phyloP scores from a whole-genome alignment of 257 asterid genomes.

The Cordia subcordata region DNA sequence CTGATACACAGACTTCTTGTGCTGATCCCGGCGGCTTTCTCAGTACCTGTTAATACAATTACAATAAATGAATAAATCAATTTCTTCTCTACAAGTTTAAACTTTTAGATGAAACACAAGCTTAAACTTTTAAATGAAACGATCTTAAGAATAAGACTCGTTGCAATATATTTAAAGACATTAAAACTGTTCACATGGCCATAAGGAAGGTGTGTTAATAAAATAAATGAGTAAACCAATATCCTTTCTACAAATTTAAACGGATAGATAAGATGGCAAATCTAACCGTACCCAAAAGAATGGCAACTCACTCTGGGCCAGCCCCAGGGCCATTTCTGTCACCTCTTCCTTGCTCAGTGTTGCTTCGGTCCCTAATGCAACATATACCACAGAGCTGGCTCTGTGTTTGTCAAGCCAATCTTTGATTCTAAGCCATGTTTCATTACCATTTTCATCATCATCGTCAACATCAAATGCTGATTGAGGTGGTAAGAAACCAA shows the following conservation, averaged over 20 bases:
- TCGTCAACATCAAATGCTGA: constrained; percentile 21
- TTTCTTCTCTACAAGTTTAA: no score
- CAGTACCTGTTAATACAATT: no score
- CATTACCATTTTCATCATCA: constrained; percentile 10
- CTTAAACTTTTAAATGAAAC: no score
- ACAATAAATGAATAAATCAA: no score
- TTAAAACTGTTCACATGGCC: no score
- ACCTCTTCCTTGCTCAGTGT: constrained; percentile 35
- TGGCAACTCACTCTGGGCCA: constrained; percentile 56
- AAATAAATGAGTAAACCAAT: no score
- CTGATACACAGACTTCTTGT: constrained; percentile 15
- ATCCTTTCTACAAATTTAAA: no score
- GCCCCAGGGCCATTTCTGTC: constrained; percentile 59
- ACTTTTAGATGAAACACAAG: no score
- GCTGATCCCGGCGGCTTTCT: constrained; percentile 32
- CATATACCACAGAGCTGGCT: constrained; percentile 47
- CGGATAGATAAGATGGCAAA: no score
- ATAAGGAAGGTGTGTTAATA: no score
- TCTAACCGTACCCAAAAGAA: constrained; percentile 96
- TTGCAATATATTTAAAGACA: no score
- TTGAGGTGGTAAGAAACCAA: constrained; percentile 59
- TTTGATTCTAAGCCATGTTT: constrained; percentile 43
- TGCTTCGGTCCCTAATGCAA: constrained; percentile 86
- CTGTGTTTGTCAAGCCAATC: constrained; percentile 48
- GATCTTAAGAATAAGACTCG: no score